Base-by-base conservation (phyloP, 441 rosid species). In the Euphorbia celastroides region DNA sequence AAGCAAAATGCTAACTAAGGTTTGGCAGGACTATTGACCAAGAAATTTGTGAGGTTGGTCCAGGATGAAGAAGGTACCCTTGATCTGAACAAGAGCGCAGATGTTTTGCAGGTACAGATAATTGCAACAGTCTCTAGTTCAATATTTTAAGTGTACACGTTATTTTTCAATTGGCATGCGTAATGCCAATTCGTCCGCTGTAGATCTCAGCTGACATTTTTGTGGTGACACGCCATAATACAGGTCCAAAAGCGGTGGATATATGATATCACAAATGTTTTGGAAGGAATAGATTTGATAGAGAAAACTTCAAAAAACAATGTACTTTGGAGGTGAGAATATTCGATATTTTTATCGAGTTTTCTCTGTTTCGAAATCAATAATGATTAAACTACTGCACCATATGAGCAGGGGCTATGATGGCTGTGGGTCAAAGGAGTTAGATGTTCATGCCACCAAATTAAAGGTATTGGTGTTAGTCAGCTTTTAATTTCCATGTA, bases 211-310 rank as follows among this genome's bases (percentile, higher is more conserved):
- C 22, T 60, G 62, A 62, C 44, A 28, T 66, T 38, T 69, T 64
- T 65, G 38, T 71, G 60, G 23, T 71, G 13, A 20, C 41, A 23
- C 72, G 23, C 60, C 28, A 14, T 64, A 27, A 72, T 41, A 74
- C 79, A 90, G 97, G 97, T 91, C 32, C 92, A 91, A 66, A 88
- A 91, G 77, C 84, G 97, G 78, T 84, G 96, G 78, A 91, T 91
- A 77, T 88, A 91, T 78, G 97, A 91, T 76, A 91, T 88, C 57
- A 91, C 96, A 65, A 91, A 91, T 82, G 96, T 91, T 48, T 83
- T 91, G 74, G 93, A 87, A 83, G 97, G 96, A 65, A 80, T 88
- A 73, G 84, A 84, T 52, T 80, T 91, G 78, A 87, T 91, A 60
- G 93, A 91, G 84, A 91, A 91, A 79, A 88, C 93, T 36, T 83